phyloP scores from a whole-genome alignment of 257 asterid genomes.

The Mitragyna speciosa region DNA sequence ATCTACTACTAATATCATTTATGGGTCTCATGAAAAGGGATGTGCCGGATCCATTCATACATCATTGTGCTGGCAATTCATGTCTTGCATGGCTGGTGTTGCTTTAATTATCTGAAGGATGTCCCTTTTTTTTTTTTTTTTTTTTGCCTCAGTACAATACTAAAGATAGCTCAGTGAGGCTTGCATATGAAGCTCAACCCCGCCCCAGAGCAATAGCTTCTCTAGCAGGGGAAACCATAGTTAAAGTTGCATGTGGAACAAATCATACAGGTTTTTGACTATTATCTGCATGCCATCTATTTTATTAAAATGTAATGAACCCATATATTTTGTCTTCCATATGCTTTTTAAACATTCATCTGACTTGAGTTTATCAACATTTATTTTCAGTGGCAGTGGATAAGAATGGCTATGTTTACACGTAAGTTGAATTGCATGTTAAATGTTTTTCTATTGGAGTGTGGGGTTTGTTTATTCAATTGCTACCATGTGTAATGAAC shows the following conservation, averaged over 20 bases:
- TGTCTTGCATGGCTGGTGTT: background rate
- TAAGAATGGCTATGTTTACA: conserved; percentile 84
- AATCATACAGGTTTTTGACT: conserved; percentile 78
- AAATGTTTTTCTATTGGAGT: conserved; percentile 13
- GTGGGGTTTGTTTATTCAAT: background rate
- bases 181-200: conserved; percentile 98
- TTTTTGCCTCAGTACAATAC: conserved; percentile 91
- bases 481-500: background rate
- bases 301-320: background rate
- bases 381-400: conserved; percentile 83
- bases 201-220: conserved; percentile 80
- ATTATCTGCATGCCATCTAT: conserved; percentile 4
- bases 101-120: conserved; percentile 8
- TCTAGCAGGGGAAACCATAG: conserved; percentile 86
- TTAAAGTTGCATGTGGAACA: conserved; percentile 90
- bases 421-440: conserved; percentile 58
- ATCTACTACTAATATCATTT: background rate
- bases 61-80: background rate
- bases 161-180: conserved; percentile 92
- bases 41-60: background rate
- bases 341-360: conserved; percentile 18
- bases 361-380: conserved; percentile 30
- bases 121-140: conserved; percentile 17
- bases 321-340: background rate
- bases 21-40: background rate